Base-by-base conservation (phyloP, 257 asterid species). In the Dorcoceras hygrometricum region DNA sequence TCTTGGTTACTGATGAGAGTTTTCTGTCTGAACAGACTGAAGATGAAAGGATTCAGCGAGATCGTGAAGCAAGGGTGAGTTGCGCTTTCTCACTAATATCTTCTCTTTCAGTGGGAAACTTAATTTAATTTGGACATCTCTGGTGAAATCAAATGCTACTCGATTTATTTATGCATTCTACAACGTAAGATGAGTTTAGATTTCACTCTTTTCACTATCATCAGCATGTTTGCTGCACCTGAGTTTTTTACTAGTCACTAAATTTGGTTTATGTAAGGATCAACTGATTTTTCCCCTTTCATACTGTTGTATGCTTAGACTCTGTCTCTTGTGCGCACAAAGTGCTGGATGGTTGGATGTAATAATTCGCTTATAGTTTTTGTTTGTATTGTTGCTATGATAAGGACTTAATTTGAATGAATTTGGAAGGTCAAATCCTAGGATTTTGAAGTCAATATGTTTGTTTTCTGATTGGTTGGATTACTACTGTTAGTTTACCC, bases 41-140 rank as follows among this genome's bases (percentile, higher is more conserved):
- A 83, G 81, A 85, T 63, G 97, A 89, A 82, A 88, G 96, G 80
- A 77, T 82, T 60, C 80, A 82, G 73, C 87, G 84, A 77, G 90
- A 93, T 75, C 76, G 82, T 63, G 70, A 68, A 69, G 12, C 73
- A 57, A 83, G 82, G 95, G 97, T 89, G 66, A 72, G 73, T 68
- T 64, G 11, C 27, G 31, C 48, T 36, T 56, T 73, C 39, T 66
- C 23, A n/a, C 29, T 14, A 12, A 23, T 4, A 4, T 20, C 29
- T 63, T 19, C 57, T 61, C 65, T n/a, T 59, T 24, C 58, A 50
- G 48, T 69, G 25, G 18, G 67, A 51, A 34, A 18, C 64, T 31
- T 56, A 23, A 53, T 28, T 66, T 63, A 3, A 64, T 51, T 8
- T 66, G 46, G 23, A 5, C 67, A 20, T 55, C 24, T 60, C 32